Conservation (phyloP, 179 eudicot genomes). For the Actinidia chinensis region DNA sequence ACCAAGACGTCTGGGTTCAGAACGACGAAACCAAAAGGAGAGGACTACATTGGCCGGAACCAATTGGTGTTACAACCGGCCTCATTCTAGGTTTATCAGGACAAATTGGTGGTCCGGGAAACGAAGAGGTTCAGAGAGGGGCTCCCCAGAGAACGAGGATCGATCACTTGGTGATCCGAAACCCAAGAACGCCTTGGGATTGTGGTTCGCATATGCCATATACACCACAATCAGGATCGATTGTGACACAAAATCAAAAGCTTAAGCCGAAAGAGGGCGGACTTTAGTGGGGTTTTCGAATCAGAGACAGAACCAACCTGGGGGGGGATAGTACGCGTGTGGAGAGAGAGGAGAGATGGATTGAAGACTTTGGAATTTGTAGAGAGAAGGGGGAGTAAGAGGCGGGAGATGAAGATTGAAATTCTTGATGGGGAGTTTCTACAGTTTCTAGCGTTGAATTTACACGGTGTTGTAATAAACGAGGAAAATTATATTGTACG, state of each 20-base stretch:
- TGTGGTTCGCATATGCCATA: conserved; percentile 19
- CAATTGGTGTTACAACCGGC: background rate
- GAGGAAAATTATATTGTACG: too few species aligned
- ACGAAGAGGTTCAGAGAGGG: conserved; percentile 1
- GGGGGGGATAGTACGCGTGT: too few species aligned
- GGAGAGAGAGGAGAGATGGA: background rate
- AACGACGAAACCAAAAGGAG: background rate
- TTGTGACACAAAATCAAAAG: background rate
- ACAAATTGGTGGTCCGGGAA: background rate
- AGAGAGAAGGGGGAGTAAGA: background rate
- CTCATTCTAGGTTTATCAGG: conserved; percentile 13
- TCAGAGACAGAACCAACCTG: background rate
- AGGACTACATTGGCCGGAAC: too few species aligned
- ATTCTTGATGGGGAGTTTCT: too few species aligned
- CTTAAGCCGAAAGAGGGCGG: background rate
- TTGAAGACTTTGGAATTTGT: too few species aligned
- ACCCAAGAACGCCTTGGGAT: conserved; percentile 9
- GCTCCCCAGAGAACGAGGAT: conserved; percentile 8
- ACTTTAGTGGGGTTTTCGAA: background rate
- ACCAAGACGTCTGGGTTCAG: background rate
- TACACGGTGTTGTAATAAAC: too few species aligned
- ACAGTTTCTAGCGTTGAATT: too few species aligned
- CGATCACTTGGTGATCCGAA: conserved; percentile 5
- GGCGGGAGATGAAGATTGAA: background rate
- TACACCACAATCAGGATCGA: background rate